Evolutionary conservation across 2,329 filamentous ascomycete genomes (phyloP).

Genomic region (Microdochium paspali): DNA sequence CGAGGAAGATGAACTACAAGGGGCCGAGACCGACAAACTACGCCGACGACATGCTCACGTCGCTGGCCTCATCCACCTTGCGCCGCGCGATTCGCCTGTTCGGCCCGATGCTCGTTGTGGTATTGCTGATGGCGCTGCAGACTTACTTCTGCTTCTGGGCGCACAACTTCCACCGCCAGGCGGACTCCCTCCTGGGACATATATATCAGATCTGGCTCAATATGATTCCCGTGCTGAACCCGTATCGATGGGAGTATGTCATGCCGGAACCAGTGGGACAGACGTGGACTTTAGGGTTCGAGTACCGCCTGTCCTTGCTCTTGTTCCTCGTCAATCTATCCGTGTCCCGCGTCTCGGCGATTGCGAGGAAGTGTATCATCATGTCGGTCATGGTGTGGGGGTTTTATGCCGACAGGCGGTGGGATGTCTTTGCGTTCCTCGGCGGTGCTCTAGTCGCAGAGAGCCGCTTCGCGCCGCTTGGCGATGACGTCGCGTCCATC

Average conservation of each 20-base stretch:
- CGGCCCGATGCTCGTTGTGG: slow-evolving; percentile 1
- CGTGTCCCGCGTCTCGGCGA: background rate
- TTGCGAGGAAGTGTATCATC: background rate
- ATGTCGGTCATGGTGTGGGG: slow-evolving; percentile 1
- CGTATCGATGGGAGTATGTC: background rate
- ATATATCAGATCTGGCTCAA: background rate
- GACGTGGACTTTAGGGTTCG: slow-evolving; percentile 1
- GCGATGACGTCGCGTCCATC: background rate
- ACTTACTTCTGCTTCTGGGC: background rate
- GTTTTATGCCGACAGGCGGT: slow-evolving; percentile 2
- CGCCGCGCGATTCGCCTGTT: slow-evolving; percentile 2
- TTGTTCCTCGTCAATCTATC: slow-evolving; percentile 1
- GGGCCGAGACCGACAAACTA: background rate
- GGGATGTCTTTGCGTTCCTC: slow-evolving; percentile 2
- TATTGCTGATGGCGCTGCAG: background rate
- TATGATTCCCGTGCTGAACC: slow-evolving; percentile 1
- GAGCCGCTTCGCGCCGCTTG: slow-evolving; percentile 2
- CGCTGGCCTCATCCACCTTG: background rate
- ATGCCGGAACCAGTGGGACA: slow-evolving; percentile 1
- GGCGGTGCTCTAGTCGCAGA: slow-evolving; percentile 1
- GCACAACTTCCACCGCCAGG: background rate
- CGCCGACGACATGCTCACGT: slow-evolving; percentile 1
- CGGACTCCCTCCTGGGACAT: background rate
- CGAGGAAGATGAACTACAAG: slow-evolving; percentile 1
- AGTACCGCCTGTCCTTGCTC: slow-evolving; percentile 2